Evolutionary conservation across 768 basidiomycete genomes (phyloP).

Genomic region (Coprinellus micaceus): DNA sequence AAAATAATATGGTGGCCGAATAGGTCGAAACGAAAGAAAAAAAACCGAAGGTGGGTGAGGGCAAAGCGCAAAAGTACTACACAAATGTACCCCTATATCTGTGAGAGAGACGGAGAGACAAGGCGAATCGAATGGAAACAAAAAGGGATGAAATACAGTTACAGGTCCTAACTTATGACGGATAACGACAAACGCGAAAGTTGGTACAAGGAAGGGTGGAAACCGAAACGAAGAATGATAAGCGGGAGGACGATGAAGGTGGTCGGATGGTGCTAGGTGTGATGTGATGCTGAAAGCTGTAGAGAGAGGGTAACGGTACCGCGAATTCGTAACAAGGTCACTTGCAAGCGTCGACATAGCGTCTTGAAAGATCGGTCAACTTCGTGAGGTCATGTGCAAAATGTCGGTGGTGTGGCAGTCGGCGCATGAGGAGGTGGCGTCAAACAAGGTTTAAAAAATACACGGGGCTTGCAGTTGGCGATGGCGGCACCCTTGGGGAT

Average conservation of each 20-base stretch:
- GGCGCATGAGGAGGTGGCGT: background rate
- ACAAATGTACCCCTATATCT: slow-evolving; percentile 30
- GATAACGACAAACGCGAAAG: slow-evolving; percentile 6
- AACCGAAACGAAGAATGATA: background rate
- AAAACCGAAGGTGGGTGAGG: slow-evolving; percentile 6
- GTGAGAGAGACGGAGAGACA: slow-evolving; percentile 20
- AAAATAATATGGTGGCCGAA: background rate
- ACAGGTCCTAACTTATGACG: slow-evolving; percentile 32
- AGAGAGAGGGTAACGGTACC: background rate
- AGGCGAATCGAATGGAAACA: slow-evolving; percentile 12
- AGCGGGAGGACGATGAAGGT: background rate
- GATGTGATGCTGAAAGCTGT: background rate
- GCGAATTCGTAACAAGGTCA: background rate
- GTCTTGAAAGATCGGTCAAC: background rate
- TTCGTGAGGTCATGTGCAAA: slow-evolving; percentile 4
- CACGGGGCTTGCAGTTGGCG: slow-evolving; percentile 1
- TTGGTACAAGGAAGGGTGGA: background rate
- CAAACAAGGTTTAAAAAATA: slow-evolving; percentile 2
- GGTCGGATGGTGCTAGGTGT: no score
- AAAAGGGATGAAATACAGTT: slow-evolving; percentile 29
- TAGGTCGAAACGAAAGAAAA: slow-evolving; percentile 7
- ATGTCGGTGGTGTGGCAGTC: background rate
- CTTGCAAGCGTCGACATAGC: background rate
- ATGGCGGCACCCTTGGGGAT: background rate
- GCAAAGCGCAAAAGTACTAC: slow-evolving; percentile 21